Evolutionary conservation across 805 yeast genomes (phyloP), one percentile per base, ranked within the genome.

Genomic region (Yarrowia osloensis): DNA sequence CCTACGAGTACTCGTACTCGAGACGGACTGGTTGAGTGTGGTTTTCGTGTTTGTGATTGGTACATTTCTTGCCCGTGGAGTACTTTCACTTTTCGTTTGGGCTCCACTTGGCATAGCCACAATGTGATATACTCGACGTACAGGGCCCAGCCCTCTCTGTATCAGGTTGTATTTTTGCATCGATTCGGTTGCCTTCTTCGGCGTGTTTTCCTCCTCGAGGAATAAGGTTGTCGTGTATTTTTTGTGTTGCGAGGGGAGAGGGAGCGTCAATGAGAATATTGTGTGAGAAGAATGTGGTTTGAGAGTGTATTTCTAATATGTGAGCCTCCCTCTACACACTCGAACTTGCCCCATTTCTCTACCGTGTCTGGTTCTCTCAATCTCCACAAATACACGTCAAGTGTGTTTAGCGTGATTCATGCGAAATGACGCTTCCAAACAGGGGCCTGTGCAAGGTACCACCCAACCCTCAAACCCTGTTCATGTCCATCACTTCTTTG

Each of bases 361-460:
- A 15, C 15, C 26, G 22, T 12, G 11, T 28, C 21, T 50, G 6
- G 12, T 15, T 7, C 15, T 6, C n/a, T 8, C 11, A 28, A 6
- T 29, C 2, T 17, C 3, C 19, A 13, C 3, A 21, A 3, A 1
- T 13, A n/a, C n/a, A 29, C 39, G 28, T 21, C 19, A 17, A 17
- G 11, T 21, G 3, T 29, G 39, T 29, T 49, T 35, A 35, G 61
- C 61, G 61, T 54, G 44, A 17, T 37, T 54, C 44, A 54, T 54
- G 61, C 61, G 9, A 35, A 35, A 35, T 35, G 44, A 35, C 61
- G 44, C 61, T 33, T 54, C 61, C 33, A 54, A 54, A 35, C 44
- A 54, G 61, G 61, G 61, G 61, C 44, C 61, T 54, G 44, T 33
- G 61, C 61, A 54, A 54, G 61, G 61, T 54, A 54, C 61, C 40